phyloP scores from a whole-genome alignment of 1,284 basidiomycete genomes.

The Laetiporus sulphureus region DNA sequence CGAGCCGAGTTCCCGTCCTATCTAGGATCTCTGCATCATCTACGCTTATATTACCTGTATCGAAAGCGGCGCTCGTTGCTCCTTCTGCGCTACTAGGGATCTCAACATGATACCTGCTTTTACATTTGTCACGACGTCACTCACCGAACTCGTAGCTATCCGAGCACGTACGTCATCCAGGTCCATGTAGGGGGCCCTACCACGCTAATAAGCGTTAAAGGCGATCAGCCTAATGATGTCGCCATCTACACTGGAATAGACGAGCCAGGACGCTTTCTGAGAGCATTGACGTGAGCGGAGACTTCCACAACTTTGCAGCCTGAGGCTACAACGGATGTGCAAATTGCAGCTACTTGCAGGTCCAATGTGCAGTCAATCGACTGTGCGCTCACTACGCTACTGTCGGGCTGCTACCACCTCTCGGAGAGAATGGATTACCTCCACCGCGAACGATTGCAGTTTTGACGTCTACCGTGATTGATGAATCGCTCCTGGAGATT shows the following conservation, averaged over 20 bases:
- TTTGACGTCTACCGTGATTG: constrained; percentile 33
- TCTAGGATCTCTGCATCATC: too few species aligned
- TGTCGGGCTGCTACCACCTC: constrained; percentile 4
- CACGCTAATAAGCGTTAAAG: too few species aligned
- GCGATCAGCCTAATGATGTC: constrained; percentile 8
- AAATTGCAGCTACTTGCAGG: constrained; percentile 7
- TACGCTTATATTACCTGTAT: too few species aligned
- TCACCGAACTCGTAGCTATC: constrained; percentile 11
- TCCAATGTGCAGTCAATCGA: constrained; percentile 8
- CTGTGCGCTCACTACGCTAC: constrained; percentile 6
- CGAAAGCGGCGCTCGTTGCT: too few species aligned
- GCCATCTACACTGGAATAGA: constrained; percentile 10
- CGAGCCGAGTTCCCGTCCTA: too few species aligned
- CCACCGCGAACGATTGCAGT: constrained; percentile 28
- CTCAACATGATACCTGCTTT: constrained; percentile 10
- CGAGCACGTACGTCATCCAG: constrained; percentile 11
- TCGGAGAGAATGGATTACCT: constrained; percentile 10
- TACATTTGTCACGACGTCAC: constrained; percentile 3
- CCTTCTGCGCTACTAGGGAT: too few species aligned
- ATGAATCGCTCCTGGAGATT: constrained; percentile 39
- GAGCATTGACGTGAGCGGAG: constrained; percentile 8
- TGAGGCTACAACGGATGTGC: too few species aligned
- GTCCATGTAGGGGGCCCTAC: too few species aligned
- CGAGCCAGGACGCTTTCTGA: constrained; percentile 6
- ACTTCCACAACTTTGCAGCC: too few species aligned